Base-by-base conservation (phyloP, 305 asterid species). In the Solanum hybrid region DNA sequence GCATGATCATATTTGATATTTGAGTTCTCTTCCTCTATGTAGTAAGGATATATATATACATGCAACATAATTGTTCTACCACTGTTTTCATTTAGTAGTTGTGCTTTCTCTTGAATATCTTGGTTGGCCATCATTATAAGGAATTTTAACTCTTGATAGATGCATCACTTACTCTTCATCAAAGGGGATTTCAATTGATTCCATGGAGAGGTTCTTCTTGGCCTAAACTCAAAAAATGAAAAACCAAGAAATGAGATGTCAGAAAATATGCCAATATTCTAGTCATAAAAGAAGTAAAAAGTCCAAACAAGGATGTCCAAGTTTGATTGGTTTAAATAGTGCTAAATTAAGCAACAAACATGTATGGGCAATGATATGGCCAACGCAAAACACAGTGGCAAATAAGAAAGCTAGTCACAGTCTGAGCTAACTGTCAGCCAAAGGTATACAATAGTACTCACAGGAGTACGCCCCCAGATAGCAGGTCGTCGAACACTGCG, bases 81-180 rank as follows among this genome's bases (percentile, higher is more conserved):
- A 56, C 29, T 51, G 31, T 51, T 84, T 84, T 31, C 71, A 81
- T 81, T 81, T 45, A 82, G 87, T 31, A 51, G 76, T 29, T 32
- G 87, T 82, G 38, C 40, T 82, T 82, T 82, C 87, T 29, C 66
- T 27, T 27, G 27, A 27, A 82, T 82, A 82, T 45, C 60, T 45
- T 82, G 87, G 38, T 51, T 51, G 9, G n/a, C 72, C 72, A 60
- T 60, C 72, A 7, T 82, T 82, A 45, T 82, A 42, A 82, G 35
- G 72, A 82, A 82, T 42, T 76, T 73, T 78, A 80, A n/a, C 78
- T 22, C 64, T 64, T 76, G 91, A 91, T 69, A 89, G 88, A 89
- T 86, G 78, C 85, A 90, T 91, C 89, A 95, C 99, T 96, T 95
- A 97, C 99, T 94, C 98, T 13, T 95, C 97, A 36, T 95, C 98